A percentile compares a stretch with the other conserved stretches of the same genome.
Conservation (phyloP, 2,329 filamentous ascomycete genomes). For the Cytospora paraplurivora region DNA sequence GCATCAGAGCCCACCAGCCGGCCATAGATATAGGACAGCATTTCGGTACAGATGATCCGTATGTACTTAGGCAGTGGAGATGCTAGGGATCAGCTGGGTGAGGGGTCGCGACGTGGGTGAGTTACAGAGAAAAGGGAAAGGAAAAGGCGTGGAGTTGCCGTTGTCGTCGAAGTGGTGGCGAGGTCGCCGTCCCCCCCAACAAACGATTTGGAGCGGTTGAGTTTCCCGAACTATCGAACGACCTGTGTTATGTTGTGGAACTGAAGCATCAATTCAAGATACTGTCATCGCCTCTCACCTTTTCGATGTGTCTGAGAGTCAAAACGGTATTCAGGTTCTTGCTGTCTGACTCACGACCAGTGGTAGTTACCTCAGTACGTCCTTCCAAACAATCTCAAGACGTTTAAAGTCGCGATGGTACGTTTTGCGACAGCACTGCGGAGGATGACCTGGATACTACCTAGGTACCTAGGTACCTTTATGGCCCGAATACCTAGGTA, state of each 20-base stretch:
- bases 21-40: conserved; percentile 38
- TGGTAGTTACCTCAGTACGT: not conserved
- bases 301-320: not conserved
- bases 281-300: not conserved
- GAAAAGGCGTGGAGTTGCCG: not conserved
- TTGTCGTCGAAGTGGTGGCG: conserved; percentile 5
- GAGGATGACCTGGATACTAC: not conserved
- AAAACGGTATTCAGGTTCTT: not conserved
- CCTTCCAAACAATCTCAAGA: not conserved
- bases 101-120: not conserved
- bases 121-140: too few relatives aligned
- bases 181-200: conserved; percentile 2
- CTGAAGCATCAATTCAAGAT: not conserved
- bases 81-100: not conserved
- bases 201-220: conserved; percentile 14
- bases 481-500: not conserved
- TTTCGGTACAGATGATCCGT: conserved; percentile 28
- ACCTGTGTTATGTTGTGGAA: conserved; percentile 2
- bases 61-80: not conserved
- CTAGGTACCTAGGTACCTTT: not conserved
- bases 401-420: not conserved
- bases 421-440: not conserved
- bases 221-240: conserved; percentile 12
- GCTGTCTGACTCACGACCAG: not conserved
- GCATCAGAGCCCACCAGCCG: conserved; percentile 32